Evolutionary conservation across 352 stramenopile genomes (phyloP).

Genomic region (Phytophthora citrophthora): DNA sequence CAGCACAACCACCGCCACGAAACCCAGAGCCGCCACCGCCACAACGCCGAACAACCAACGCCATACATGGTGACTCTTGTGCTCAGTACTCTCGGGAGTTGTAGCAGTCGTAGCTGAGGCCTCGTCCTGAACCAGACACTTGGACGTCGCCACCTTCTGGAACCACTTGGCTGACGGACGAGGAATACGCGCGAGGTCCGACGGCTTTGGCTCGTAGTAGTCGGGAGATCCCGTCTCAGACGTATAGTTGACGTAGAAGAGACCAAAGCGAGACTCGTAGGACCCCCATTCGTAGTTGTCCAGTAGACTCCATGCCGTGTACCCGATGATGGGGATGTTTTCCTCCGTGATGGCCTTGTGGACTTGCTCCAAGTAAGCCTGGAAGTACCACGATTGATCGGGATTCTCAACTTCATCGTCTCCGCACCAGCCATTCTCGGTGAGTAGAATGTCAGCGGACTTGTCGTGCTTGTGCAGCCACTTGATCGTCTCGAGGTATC

Average conservation of each 20-base stretch:
- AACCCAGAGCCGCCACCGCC: constrained; percentile 17
- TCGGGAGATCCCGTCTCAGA: constrained; percentile 24
- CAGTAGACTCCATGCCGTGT: constrained; percentile 33
- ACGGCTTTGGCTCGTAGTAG: constrained; percentile 23
- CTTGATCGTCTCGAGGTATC: constrained; percentile 56
- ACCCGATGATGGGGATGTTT: constrained; percentile 32
- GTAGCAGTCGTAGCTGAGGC: constrained; percentile 7
- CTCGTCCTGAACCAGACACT: constrained; percentile 24
- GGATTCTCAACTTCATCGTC: constrained; percentile 52
- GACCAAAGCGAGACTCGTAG: constrained; percentile 48
- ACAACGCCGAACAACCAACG: constrained; percentile 34
- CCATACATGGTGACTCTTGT: constrained; percentile 29
- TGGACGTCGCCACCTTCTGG: constrained; percentile 26
- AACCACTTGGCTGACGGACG: constrained; percentile 47
- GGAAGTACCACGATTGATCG: constrained; percentile 43
- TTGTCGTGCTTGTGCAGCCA: constrained; percentile 58
- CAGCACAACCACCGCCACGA: constrained; percentile 29
- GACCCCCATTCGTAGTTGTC: constrained; percentile 41
- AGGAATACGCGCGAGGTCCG: constrained; percentile 41
- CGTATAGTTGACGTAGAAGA: constrained; percentile 66
- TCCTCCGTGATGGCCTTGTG: constrained; percentile 46
- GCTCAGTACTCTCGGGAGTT: constrained; percentile 3
- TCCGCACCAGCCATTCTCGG: constrained; percentile 67
- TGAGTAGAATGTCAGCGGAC: constrained; percentile 50
- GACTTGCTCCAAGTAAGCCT: constrained; percentile 52